A percentile compares a stretch with the other conserved stretches of the same genome.
These are phyloP conservation scores for Aureobasidium melanogenum DNA, from an alignment of 2,329 filamentous ascomycete species.

Conservation along the genomic window DNA sequence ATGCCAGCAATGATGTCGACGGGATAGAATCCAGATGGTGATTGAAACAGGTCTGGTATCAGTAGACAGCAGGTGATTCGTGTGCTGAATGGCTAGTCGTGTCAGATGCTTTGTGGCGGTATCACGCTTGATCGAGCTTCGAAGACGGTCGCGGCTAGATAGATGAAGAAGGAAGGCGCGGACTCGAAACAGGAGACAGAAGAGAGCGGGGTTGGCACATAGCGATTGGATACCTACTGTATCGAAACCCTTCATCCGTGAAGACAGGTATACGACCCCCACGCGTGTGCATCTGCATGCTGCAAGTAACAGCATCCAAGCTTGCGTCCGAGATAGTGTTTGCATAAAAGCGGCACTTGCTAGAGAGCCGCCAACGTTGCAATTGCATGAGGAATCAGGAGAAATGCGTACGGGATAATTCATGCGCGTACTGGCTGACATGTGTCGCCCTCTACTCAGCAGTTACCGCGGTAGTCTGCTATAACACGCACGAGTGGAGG, in stretches of 20 bases:
- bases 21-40: neutral
- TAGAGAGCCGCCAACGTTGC: neutral
- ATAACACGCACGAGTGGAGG: neutral
- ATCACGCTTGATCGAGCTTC: neutral
- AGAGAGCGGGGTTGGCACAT: neutral
- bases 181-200: neutral
- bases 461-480: neutral
- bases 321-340: neutral
- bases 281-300: constrained; percentile 4
- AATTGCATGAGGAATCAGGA: neutral
- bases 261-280: neutral
- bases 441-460: neutral
- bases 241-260: neutral
- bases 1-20: neutral
- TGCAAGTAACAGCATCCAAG: constrained; percentile 7
- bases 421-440: neutral
- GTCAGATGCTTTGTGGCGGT: neutral
- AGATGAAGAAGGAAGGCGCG: neutral
- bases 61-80: constrained; percentile 5
- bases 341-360: neutral
- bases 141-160: constrained; percentile 3
- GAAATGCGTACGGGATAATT: neutral
- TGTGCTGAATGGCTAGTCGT: neutral
- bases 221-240: neutral
- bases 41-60: neutral